Evolutionary conservation across 73 alveolate genomes (phyloP).

Genomic region (Paramecium primaurelia): DNA sequence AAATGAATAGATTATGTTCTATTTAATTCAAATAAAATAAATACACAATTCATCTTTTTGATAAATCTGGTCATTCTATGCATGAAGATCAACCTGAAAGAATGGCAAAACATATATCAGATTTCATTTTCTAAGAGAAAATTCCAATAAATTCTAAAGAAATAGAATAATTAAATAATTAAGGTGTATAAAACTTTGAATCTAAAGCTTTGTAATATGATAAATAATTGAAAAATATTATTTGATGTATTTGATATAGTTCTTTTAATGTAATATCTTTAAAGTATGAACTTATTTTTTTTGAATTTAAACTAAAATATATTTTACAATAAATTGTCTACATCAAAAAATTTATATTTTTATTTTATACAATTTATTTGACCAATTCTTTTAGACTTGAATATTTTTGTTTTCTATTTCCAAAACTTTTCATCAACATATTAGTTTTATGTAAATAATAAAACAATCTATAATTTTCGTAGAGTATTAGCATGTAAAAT

Average conservation of each 20-base stretch:
- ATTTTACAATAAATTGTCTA: no score
- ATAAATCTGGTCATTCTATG: neutral
- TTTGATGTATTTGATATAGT: neutral
- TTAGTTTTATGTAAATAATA: no score
- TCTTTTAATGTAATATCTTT: neutral
- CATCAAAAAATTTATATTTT: no score
- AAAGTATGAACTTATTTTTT: neutral
- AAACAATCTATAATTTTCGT: constrained; percentile 69
- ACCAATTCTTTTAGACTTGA: no score
- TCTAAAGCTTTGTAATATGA: neutral
- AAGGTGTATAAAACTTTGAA: neutral
- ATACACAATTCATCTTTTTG: neutral
- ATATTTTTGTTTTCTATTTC: neutral
- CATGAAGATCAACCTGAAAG: constrained; percentile 19
- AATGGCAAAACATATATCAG: neutral
- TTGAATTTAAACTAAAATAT: neutral
- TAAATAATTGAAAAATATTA: neutral
- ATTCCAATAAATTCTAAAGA: neutral
- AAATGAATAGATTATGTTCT: neutral
- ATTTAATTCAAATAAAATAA: neutral
- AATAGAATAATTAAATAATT: neutral
- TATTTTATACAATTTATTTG: no score
- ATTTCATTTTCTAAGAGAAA: neutral
- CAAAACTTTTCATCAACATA: no score
- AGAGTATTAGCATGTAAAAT: constrained; percentile 71